A percentile compares a stretch with the other conserved stretches of the same genome.
Conservation (phyloP, 139 green algal genomes). For the Chlorella sp. region DNA sequence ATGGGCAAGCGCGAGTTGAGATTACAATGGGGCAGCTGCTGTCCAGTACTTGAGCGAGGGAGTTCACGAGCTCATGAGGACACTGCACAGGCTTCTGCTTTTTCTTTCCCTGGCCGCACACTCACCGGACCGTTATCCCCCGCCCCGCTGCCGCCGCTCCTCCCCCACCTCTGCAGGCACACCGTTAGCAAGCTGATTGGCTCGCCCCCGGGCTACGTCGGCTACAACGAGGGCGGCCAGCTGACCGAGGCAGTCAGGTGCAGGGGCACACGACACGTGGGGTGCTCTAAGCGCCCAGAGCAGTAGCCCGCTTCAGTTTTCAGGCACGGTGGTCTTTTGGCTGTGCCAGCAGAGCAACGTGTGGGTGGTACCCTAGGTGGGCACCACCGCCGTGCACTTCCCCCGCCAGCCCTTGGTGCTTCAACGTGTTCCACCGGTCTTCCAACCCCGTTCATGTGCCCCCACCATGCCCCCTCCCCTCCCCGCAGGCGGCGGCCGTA, state of each 20-base stretch:
- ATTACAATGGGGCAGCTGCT: neutral
- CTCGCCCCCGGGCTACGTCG: slow-evolving; percentile 97
- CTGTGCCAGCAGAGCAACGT: neutral
- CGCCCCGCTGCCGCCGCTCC: neutral
- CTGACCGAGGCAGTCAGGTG: slow-evolving; percentile 96
- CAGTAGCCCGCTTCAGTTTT: neutral
- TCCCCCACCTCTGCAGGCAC: slow-evolving; percentile 61
- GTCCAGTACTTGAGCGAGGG: too few species aligned
- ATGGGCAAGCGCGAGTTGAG: too few species aligned
- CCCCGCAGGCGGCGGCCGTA: slow-evolving; percentile 84
- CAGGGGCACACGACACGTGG: neutral
- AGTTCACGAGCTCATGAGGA: too few species aligned
- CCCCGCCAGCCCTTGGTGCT: neutral
- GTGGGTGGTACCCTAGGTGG: too few species aligned
- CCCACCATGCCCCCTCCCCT: neutral
- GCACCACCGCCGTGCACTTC: too few species aligned
- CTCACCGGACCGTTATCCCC: neutral
- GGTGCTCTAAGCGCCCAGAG: neutral
- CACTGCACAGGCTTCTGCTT: too few species aligned
- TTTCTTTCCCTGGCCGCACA: neutral
- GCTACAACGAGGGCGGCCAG: slow-evolving; percentile 99
- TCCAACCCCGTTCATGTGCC: neutral
- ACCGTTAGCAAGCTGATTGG: slow-evolving; percentile 99
- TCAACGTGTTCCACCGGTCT: too few species aligned
- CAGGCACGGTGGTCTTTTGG: neutral